Base-by-base conservation (phyloP, 2,329 filamentous ascomycete genomes). In the Paraphaeosphaeria minitans region DNA sequence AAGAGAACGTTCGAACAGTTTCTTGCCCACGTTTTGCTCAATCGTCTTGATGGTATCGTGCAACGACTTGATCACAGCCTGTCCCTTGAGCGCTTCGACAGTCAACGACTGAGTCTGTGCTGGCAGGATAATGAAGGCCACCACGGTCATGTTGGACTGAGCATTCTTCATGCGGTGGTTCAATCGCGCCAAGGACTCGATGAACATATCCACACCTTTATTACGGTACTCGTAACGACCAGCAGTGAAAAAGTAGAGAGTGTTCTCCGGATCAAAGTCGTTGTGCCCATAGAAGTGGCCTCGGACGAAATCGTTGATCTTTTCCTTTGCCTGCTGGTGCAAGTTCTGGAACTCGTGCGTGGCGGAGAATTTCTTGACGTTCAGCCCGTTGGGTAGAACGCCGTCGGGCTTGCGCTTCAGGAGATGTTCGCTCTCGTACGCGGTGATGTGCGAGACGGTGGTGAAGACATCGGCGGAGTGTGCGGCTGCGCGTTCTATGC, bases 141-240 rank as follows among this genome's bases (percentile, higher is more conserved):
- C 94, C 8, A 99, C 90, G 0, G 95, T 98, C 75, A 89, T 93
- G 79, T 95, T 96, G 68, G 92, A 96, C 50, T 92, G 92, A 8
- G 88, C 80, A 53, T 80, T 80, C 85, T 98, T 98, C 73, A 99
- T 87, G 41, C 90, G 87, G 81, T 98, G 93, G 80, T 99, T 99
- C 70, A 99, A 81, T 45, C 95, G 91, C 29, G 95, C 95, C 63
- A 99, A 82, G 3, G 93, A 95, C 79, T 99, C 95, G 67, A 99
- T 96, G 78, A 98, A 99, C 95, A 99, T 98, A 78, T 99, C 95
- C 10, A 97, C 94, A 73, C 95, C 95, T 81, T 99, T 99, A 75
- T 99, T 99, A 65, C 95, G 85, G 84, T 94, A 99, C 78, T 99
- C 95, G 74, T 99, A 99, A 63, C 95, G 90, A 60, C 95, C 95